phyloP scores from a whole-genome alignment of 306 rosid species.

The Glycine tomentella region DNA sequence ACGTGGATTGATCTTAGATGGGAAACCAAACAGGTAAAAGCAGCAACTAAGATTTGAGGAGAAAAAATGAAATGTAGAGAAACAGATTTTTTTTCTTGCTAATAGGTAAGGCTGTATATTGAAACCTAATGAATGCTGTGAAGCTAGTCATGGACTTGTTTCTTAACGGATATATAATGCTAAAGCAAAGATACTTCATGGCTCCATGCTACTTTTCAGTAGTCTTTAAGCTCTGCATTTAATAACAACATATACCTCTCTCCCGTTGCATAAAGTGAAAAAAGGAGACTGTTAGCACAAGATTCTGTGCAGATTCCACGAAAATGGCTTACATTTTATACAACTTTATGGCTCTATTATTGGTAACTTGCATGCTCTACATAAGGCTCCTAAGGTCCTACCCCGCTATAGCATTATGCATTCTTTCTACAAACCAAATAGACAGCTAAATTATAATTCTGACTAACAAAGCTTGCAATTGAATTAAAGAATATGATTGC shows the following conservation, averaged over 20 bases:
- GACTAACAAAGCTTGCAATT: background rate
- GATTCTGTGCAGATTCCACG: background rate
- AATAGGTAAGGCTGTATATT: background rate
- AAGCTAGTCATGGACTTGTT: background rate
- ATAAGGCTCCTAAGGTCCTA: too few relatives aligned
- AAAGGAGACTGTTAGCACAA: background rate
- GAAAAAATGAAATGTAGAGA: background rate
- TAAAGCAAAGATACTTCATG: conserved; percentile 39
- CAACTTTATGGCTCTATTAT: background rate
- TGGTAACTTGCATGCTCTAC: too few relatives aligned
- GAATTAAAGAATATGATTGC: background rate
- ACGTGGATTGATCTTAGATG: too few relatives aligned
- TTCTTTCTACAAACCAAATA: background rate
- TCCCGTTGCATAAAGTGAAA: conserved; percentile 12
- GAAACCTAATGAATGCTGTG: conserved; percentile 7
- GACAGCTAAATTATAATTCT: background rate
- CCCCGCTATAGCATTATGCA: background rate
- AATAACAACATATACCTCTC: background rate
- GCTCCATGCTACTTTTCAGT: conserved; percentile 39
- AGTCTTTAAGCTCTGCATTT: conserved; percentile 5
- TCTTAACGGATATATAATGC: conserved; percentile 44
- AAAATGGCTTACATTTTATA: background rate
- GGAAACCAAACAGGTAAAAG: too few relatives aligned
- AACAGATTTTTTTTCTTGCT: background rate
- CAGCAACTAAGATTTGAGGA: background rate